Conservation (phyloP, 2,329 filamentous ascomycete species). For the Dactylonectria macrodidyma region DNA sequence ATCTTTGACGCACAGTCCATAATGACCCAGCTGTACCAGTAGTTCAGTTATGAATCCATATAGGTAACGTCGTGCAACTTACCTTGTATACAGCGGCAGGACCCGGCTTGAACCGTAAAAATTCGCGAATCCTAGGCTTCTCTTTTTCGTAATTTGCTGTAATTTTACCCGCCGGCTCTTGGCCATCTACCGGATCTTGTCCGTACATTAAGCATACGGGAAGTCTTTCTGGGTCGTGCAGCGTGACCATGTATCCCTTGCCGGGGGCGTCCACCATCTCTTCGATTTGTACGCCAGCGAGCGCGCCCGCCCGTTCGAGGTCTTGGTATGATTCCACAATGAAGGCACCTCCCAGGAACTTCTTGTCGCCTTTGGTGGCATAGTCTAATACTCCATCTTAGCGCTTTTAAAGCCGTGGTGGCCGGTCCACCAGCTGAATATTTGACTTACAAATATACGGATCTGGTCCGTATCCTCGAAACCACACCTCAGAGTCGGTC, state of each 20-base stretch:
- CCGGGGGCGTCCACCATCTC: conserved; percentile 12
- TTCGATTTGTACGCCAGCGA: conserved; percentile 4
- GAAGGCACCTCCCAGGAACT: conserved; percentile 19
- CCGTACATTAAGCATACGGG: conserved; percentile 8
- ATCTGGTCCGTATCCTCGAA: conserved; percentile 16
- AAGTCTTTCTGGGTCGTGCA: conserved; percentile 13
- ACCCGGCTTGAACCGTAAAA: conserved; percentile 10
- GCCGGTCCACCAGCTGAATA: background rate
- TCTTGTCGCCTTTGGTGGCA: conserved; percentile 12
- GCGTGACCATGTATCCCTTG: conserved; percentile 9
- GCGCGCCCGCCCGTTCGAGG: background rate
- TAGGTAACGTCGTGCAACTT: background rate
- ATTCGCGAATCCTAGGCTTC: conserved; percentile 16
- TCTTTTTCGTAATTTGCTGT: conserved; percentile 8
- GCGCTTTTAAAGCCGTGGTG: background rate
- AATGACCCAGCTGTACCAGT: conserved; percentile 23
- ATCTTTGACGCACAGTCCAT: conserved; percentile 16
- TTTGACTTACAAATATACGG: conserved; percentile 6
- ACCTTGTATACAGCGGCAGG: conserved; percentile 23
- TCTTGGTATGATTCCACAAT: conserved; percentile 19
- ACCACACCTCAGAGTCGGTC: conserved; percentile 9
- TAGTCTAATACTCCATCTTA: conserved; percentile 7
- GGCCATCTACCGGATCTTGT: background rate
- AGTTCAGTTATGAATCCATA: background rate
- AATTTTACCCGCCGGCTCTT: background rate